Percentiles rank a stretch among this genome's conserved stretches.
phyloP scores from a whole-genome alignment of 352 stramenopile species.

The Phytophthora colocasiae region DNA sequence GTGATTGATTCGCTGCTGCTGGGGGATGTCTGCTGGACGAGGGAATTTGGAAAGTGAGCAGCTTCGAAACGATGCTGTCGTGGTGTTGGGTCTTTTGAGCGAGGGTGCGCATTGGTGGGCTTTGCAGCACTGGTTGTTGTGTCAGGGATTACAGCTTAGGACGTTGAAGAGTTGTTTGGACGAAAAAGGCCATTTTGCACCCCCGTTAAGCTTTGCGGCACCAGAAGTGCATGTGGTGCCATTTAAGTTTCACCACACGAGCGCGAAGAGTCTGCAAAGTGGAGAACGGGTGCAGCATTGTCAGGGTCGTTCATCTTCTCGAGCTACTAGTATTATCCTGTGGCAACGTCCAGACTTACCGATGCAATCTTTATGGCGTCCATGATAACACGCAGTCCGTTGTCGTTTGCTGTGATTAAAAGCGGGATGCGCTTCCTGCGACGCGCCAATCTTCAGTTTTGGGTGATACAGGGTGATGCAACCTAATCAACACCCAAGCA shows the following conservation, averaged over 20 bases:
- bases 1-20: background rate
- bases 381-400: background rate
- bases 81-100: background rate
- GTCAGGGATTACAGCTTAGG: background rate
- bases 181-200: slow-evolving; percentile 2
- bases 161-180: background rate
- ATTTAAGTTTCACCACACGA: background rate
- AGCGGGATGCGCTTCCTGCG: no score
- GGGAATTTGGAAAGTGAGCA: slow-evolving; percentile 9
- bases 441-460: no score
- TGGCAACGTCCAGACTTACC: background rate
- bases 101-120: background rate
- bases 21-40: background rate
- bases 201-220: background rate
- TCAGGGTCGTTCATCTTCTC: background rate
- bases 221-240: slow-evolving; percentile 21
- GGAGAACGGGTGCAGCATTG: background rate
- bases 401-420: background rate
- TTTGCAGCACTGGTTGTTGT: background rate
- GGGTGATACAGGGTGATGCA: no score
- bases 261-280: background rate
- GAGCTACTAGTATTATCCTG: background rate
- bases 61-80: background rate
- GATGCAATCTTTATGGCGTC: no score
- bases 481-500: no score